Percentiles rank a stretch among this genome's conserved stretches.
Conservation (phyloP, 768 basidiomycete genomes). For the Suillus alpinus region DNA sequence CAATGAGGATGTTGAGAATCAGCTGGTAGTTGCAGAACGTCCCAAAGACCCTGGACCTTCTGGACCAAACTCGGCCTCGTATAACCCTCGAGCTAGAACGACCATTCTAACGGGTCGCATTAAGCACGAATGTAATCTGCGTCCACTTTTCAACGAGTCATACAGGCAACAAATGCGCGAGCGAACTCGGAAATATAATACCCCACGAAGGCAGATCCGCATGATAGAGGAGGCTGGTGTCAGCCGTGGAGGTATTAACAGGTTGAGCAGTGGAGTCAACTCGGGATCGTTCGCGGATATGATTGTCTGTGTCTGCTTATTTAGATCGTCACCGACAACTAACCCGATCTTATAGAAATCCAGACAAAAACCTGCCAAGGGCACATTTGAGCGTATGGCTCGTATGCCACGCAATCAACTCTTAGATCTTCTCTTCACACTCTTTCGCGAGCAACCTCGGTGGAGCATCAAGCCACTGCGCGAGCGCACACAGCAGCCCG, state of each 20-base stretch:
- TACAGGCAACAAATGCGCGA: constrained; percentile 75
- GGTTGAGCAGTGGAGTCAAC: constrained; percentile 73
- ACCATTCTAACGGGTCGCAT: constrained; percentile 78
- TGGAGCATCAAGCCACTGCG: constrained; percentile 80
- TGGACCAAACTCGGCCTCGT: constrained; percentile 35
- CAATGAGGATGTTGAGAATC: constrained; percentile 80
- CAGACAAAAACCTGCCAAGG: constrained; percentile 65
- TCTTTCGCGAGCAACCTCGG: constrained; percentile 75
- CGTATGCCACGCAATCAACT: constrained; percentile 89
- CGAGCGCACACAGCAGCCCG: constrained; percentile 82
- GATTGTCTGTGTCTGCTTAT: constrained; percentile 47
- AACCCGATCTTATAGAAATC: constrained; percentile 42
- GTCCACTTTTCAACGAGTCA: constrained; percentile 62
- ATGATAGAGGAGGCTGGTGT: constrained; percentile 73
- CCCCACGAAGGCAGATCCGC: constrained; percentile 61
- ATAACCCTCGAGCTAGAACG: constrained; percentile 64
- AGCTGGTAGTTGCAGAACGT: constrained; percentile 81
- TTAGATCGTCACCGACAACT: not conserved
- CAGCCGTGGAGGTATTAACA: constrained; percentile 68
- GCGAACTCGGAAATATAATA: constrained; percentile 63
- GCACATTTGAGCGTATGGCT: constrained; percentile 83
- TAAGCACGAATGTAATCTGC: constrained; percentile 76
- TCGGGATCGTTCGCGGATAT: constrained; percentile 60
- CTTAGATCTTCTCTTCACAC: constrained; percentile 74
- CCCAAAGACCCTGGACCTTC: constrained; percentile 58